Base-by-base conservation (phyloP, 1,139 yeast genomes). In the Saccharomyces hybrid region DNA sequence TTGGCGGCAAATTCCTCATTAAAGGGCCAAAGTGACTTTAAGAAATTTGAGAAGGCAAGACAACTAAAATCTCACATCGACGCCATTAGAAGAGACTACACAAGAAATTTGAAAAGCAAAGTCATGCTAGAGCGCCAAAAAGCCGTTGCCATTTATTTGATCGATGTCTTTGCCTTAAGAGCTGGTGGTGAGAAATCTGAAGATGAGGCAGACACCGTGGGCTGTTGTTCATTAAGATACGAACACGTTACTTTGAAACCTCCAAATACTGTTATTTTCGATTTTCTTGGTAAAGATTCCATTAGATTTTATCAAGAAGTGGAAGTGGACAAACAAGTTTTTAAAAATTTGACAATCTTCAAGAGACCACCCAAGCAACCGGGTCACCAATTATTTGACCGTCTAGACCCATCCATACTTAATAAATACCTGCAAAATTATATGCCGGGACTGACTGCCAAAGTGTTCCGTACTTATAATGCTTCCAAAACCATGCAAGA, bases 181-280 rank as follows among this genome's bases (percentile, higher is more conserved):
- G 98, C 98, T 0, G 98, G 98, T 68, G 97, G 97, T 63, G 98
- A 93, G 71, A 91, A 91, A 70, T 88, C 95, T 16, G 98, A 91
- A 7, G 98, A 93, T 64, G 97, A 91, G 68, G 98, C 98, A 2
- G 99, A 93, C 69, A 91, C 99, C 1, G 99, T 91, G 48, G 99
- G 99, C 48, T 91, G 99, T 73, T 91, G 98, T 72, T 91, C 98
- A 0, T 77, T 91, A 61, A 76, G 98, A 63, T 91, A 76, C 64
- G 98, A 91, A 68, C 98, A 91, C 70, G 80, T 91, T 49, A 85
- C 95, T 1, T 76, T 91, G 57, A 82, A 81, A 62, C 96, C 96
- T 1, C 97, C 97, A 9, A 83, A 83, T 63, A 85, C 79, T 14
- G 97, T 91, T 16, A 80, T 87, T n/a, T 90, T 91, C 73, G 98